phyloP scores from a whole-genome alignment of 2,329 filamentous ascomycete species.

The Colletotrichum sp. region DNA sequence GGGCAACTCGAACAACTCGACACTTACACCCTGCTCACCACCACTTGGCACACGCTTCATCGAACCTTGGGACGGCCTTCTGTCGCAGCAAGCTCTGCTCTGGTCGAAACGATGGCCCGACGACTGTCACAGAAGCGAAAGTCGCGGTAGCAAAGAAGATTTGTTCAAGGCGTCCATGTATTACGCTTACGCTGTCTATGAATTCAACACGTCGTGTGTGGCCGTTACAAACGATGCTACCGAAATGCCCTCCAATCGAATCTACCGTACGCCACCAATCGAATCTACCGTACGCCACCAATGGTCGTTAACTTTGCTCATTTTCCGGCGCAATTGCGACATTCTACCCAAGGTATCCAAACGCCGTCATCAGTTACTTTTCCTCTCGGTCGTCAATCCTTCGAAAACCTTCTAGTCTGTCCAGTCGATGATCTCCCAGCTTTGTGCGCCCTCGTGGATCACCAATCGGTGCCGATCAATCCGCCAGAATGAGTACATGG shows the following conservation, averaged over 20 bases:
- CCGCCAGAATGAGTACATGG: constrained; percentile 68
- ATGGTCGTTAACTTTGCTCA: neutral
- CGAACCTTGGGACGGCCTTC: neutral
- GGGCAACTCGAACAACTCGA: neutral
- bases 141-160: neutral
- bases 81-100: neutral
- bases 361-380: constrained; percentile 7
- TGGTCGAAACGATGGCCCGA: neutral
- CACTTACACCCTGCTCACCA: neutral
- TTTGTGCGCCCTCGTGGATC: constrained; percentile 67
- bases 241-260: neutral
- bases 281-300: neutral
- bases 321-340: constrained; percentile 11
- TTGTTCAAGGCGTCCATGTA: neutral
- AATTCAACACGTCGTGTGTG: neutral
- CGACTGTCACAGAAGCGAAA: neutral
- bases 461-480: constrained; percentile 75
- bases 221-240: neutral
- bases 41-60: neutral
- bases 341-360: neutral
- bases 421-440: constrained; percentile 71
- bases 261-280: neutral
- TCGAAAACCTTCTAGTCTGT: constrained; percentile 30
- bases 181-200: neutral
- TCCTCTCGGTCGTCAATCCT: neutral